Base-by-base conservation (phyloP, 129 eudicot genomes). In the Deinandra increscens region DNA sequence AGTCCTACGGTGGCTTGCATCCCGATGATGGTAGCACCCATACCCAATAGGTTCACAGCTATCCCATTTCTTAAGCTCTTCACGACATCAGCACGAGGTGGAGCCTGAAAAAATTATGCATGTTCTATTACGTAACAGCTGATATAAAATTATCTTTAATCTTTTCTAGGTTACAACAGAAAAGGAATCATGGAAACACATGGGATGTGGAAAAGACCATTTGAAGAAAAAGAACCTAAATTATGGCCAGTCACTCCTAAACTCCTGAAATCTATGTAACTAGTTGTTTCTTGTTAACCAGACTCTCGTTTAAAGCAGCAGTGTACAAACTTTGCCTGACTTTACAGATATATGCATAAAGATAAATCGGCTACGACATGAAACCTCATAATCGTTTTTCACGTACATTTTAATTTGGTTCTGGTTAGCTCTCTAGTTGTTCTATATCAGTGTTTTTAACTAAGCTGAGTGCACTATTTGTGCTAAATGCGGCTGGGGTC, bases 1-100 rank as follows among this genome's bases (percentile, higher is more conserved):
- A 73, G 46, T 22, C 98, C 98, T 38, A 91, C 94, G 1, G 96
- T 88, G 14, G 98, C 96, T 77, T 80, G 96, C 93, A 91, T 82
- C 75, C 96, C 98, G 23, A 91, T 81, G 49, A 91, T 64, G 75
- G 98, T 86, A 77, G 98, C 96, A 54, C 96, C 94, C 89, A 91
- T 88, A 22, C 98, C 98, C 68, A 91, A 76, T 50, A 88, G 75
- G 78, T 91, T 91, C 69, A 91, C 55, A 6, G 43, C 74, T 60
- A 91, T 88, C 2, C 97, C 96, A 23, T 84, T 86, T 73, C 74
- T 84, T 82, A 91, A 60, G 81, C 96, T 91, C 72, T 77, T 82
- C 15, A 84, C 87, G 36, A 91, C 96, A 72, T 88, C 87, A 39
- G 89, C 90, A 60, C 96, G 96, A 61, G 96, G 96, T 48, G 97